Conservation (phyloP, 345 rosid genomes). For the Populus tremula region DNA sequence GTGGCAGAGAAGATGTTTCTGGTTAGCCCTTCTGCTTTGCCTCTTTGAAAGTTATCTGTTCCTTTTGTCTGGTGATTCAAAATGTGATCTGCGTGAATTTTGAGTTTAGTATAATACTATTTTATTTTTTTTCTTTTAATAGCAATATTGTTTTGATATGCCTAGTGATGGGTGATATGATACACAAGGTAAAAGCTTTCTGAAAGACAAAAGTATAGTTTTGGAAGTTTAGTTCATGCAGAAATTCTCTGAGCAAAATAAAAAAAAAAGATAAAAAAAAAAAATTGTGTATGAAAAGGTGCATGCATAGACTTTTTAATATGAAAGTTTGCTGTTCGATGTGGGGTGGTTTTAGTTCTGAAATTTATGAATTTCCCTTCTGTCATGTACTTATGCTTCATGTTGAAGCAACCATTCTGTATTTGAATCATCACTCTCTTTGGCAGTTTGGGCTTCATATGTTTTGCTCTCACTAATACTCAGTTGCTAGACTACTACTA, state of each 20-base stretch:
- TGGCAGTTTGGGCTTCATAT: not conserved
- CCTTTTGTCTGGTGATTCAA: not conserved
- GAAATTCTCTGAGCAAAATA: not conserved
- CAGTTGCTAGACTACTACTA: not conserved
- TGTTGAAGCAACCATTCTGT: not conserved
- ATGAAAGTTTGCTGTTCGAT: not conserved
- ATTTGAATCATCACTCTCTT: not conserved
- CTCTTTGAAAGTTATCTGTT: constrained; percentile 1
- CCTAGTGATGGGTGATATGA: not conserved
- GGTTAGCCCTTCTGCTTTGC: constrained; percentile 48
- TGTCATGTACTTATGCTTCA: not conserved
- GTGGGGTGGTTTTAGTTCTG: not conserved
- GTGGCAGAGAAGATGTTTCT: constrained; percentile 80
- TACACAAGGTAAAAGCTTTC: not conserved
- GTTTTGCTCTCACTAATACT: not conserved
- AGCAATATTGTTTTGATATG: not conserved
- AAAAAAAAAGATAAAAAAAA: not conserved
- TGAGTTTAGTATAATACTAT: not conserved
- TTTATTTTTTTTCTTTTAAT: not conserved
- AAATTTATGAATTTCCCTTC: not conserved
- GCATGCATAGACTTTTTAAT: not conserved
- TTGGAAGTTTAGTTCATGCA: not conserved
- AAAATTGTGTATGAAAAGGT: not conserved
- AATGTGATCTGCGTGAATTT: constrained; percentile 8
- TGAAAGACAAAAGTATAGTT: not conserved